Evolutionary conservation across 331 rosid genomes (phyloP), one percentile per base, ranked within the genome.

Genomic region (Malus hybrid): DNA sequence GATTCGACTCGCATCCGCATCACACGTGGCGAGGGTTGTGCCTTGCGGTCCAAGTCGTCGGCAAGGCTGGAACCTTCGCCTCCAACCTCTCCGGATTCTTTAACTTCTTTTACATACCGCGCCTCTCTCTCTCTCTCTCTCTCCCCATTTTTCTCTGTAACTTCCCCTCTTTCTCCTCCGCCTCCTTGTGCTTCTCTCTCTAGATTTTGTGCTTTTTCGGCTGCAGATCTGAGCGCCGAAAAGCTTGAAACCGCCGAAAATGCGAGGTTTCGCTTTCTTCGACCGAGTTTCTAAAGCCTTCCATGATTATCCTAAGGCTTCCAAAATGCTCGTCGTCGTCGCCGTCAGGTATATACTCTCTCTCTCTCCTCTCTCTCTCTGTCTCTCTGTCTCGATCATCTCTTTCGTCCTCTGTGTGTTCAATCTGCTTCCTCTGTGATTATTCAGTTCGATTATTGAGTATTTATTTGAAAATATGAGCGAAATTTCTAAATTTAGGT

Each of bases 321-420:
- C 90, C 7, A 87, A 86, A 80, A 56, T 92, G 29, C 87, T 92
- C 2, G 78, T 92, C 15, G 79, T 94, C 71, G 74, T 89, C 85
- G 79, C 97, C 72, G 82, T 90, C 63, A 82, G 97, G 99, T 36
- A 36, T 94, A 86, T 46, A 6, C 31, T 33, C 31, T 16, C 52
- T 65, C 46, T 65, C 50, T 62, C 61, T 36, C 11, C 7, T 10
- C 42, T 61, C 12, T n/a, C 42, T 29, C 2, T 46, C 54, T 48
- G 3, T 14, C 19, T 19, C 14, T 57, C 42, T 12, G 7, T 48
- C 24, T 4, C 2, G 1, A 3, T 24, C 28, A 1, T 65, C 42
- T 64, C 22, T 16, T 64, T 64, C 29, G 15, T 33, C 69, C 11
- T 42, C n/a, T 73, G 8, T 44, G 2, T 24, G 20, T 46, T 68